These are phyloP conservation scores for Stachybotrys echinatus DNA, from an alignment of 2,329 filamentous ascomycete species.

Conservation along the genomic window DNA sequence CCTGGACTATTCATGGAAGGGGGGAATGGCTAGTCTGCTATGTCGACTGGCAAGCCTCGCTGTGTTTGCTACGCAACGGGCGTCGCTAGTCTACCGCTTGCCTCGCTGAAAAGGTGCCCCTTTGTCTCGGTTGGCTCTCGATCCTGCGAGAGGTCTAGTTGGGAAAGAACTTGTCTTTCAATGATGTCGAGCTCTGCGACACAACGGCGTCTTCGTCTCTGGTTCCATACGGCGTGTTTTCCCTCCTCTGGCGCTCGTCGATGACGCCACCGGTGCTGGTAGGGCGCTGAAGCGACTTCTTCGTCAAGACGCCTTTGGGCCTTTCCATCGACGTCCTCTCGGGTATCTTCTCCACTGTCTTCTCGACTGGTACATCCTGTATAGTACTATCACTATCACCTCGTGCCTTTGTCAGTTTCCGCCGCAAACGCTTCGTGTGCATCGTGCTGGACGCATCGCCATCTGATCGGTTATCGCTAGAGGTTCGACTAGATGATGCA, in stretches of 20 bases:
- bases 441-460: conserved; percentile 16
- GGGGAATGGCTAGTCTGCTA: no score
- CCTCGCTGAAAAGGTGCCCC: not conserved
- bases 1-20: no score
- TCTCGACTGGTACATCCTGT: conserved; percentile 17
- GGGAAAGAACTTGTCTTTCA: conserved; percentile 18
- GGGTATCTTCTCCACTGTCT: conserved; percentile 1
- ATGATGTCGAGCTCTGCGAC: conserved; percentile 15
- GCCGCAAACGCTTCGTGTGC: conserved; percentile 28
- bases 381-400: conserved; percentile 26
- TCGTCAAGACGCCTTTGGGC: conserved; percentile 28
- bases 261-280: conserved; percentile 15
- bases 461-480: conserved; percentile 25
- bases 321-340: conserved; percentile 12
- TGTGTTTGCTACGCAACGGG: no score
- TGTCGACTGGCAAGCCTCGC: no score
- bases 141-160: conserved; percentile 4
- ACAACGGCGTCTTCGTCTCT: conserved; percentile 11
- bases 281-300: conserved; percentile 27
- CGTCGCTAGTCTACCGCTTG: no score
- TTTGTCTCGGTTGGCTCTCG: not conserved
- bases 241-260: conserved; percentile 16
- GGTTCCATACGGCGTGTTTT: conserved; percentile 14
- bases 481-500: conserved; percentile 18
- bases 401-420: conserved; percentile 36